Evolutionary conservation across 2,329 filamentous ascomycete genomes (phyloP).

Genomic region (Pseudogymnoascus sp.): DNA sequence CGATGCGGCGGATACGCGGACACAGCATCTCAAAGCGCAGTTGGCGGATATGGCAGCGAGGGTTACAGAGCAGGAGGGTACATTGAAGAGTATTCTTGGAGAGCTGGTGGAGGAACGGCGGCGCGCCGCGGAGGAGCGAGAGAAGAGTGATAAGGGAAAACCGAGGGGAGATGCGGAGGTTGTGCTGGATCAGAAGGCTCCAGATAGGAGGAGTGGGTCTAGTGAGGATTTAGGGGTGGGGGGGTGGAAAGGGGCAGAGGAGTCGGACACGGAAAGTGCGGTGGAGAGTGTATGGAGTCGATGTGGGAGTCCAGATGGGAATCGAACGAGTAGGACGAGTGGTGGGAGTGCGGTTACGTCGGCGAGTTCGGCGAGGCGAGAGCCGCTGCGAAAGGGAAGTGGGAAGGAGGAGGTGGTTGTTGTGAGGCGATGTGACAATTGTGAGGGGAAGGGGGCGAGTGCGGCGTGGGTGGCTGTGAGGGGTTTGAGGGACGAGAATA

Average conservation of each 20-base stretch:
- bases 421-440: slow-evolving; percentile 42
- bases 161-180: slow-evolving; percentile 11
- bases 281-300: background rate
- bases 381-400: slow-evolving; percentile 14
- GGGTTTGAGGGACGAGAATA: slow-evolving; percentile 54
- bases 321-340: background rate
- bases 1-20: slow-evolving; percentile 46
- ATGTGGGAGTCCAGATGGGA: background rate
- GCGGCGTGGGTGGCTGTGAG: slow-evolving; percentile 60
- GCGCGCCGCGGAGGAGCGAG: slow-evolving; percentile 22
- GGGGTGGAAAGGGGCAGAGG: background rate
- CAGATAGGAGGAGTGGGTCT: background rate
- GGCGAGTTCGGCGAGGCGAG: slow-evolving; percentile 15
- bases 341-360: slow-evolving; percentile 10
- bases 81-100: slow-evolving; percentile 42
- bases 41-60: slow-evolving; percentile 50
- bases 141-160: slow-evolving; percentile 8
- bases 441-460: slow-evolving; percentile 49
- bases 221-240: background rate
- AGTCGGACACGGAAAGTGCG: background rate
- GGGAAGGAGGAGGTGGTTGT: slow-evolving; percentile 15
- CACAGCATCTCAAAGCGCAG: slow-evolving; percentile 48
- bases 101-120: slow-evolving; percentile 46
- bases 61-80: slow-evolving; percentile 45
- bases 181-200: slow-evolving; percentile 1